These are phyloP conservation scores for Begonia fuchsioides DNA, from an alignment of 306 rosid genomes.

Conservation along the genomic window DNA sequence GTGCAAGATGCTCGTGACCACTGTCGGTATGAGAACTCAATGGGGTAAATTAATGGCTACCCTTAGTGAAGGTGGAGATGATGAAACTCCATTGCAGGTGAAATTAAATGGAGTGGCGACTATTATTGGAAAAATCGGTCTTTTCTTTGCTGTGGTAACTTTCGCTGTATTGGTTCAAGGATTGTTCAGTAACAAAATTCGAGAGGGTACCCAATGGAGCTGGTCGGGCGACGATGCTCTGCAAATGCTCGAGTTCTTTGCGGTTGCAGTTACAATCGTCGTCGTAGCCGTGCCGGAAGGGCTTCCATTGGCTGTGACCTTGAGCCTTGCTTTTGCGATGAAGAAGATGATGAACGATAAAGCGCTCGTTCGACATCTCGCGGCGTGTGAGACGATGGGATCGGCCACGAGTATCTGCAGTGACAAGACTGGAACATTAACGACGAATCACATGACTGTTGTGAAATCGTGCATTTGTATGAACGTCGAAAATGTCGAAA, in stretches of 20 bases:
- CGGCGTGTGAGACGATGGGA: slow-evolving; percentile 95
- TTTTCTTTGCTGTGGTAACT: slow-evolving; percentile 57
- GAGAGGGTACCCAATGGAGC: slow-evolving; percentile 16
- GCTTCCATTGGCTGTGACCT: slow-evolving; percentile 74
- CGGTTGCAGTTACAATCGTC: slow-evolving; percentile 73
- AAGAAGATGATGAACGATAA: slow-evolving; percentile 71
- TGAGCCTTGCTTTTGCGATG: slow-evolving; percentile 93
- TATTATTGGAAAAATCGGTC: slow-evolving; percentile 76
- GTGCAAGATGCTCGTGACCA: slow-evolving; percentile 68
- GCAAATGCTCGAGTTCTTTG: slow-evolving; percentile 47
- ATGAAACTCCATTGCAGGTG: slow-evolving; percentile 92
- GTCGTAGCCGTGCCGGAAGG: slow-evolving; percentile 97
- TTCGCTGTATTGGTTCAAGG: slow-evolving; percentile 59
- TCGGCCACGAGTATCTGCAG: slow-evolving; percentile 78
- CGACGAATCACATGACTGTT: slow-evolving; percentile 90
- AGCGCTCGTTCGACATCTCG: slow-evolving; percentile 82
- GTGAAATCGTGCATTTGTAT: slow-evolving; percentile 85
- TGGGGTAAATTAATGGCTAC: slow-evolving; percentile 91
- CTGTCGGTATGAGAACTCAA: slow-evolving; percentile 93
- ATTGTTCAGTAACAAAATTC: slow-evolving; percentile 33
- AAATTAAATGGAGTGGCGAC: slow-evolving; percentile 90
- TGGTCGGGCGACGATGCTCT: slow-evolving; percentile 56
- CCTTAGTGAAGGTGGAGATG: slow-evolving; percentile 70
- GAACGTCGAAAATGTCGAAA: slow-evolving; percentile 39
- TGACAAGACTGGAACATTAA: slow-evolving; percentile 84